Evolutionary conservation across 805 yeast genomes (phyloP).

Genomic region (Suhomyces emberorum): DNA sequence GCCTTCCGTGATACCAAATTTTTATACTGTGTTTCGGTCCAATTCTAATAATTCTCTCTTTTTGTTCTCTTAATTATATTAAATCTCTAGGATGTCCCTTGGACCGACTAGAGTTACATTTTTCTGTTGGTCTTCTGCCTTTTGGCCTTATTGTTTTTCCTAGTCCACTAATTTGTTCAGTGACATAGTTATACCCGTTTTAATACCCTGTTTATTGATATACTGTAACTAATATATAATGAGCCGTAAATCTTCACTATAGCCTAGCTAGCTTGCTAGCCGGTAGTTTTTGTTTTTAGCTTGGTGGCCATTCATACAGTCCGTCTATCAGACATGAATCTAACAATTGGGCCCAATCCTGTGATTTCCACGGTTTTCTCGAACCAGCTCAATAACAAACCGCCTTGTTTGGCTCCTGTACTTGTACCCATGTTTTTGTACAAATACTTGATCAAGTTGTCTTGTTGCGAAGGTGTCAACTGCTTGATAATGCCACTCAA

Average conservation of each 20-base stretch:
- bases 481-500: slow-evolving; percentile 57
- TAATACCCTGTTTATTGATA: not conserved
- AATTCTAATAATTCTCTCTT: too few relatives aligned
- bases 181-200: not conserved
- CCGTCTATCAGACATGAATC: slow-evolving; percentile 83
- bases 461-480: slow-evolving; percentile 64
- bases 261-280: not conserved
- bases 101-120: too few relatives aligned
- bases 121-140: too few relatives aligned
- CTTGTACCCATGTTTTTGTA: slow-evolving; percentile 80
- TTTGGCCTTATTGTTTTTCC: too few relatives aligned
- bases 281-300: not conserved
- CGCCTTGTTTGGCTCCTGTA: slow-evolving; percentile 83
- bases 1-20: too few relatives aligned
- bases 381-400: slow-evolving; percentile 83
- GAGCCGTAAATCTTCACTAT: too few relatives aligned
- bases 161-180: too few relatives aligned
- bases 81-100: too few relatives aligned
- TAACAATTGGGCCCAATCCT: slow-evolving; percentile 86
- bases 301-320: slow-evolving; percentile 44
- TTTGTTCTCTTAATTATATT: too few relatives aligned
- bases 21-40: too few relatives aligned
- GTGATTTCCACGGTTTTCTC: slow-evolving; percentile 81
- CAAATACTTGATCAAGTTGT: slow-evolving; percentile 74
- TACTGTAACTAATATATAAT: not conserved